Evolutionary conservation across 345 rosid species (phyloP).

Genomic region (Eucalyptus paniculata): DNA sequence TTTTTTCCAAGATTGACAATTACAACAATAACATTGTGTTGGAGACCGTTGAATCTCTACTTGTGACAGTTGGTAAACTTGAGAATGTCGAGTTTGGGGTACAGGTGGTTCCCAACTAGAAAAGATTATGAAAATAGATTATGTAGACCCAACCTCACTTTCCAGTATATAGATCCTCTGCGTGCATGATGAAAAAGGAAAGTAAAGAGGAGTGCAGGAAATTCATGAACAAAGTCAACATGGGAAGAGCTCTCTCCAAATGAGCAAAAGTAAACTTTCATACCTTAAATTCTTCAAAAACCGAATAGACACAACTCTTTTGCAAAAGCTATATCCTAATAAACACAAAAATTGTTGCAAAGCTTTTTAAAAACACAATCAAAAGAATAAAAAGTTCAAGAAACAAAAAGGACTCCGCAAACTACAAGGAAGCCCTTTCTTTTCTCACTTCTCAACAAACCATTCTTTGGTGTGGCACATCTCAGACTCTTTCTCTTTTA

Average conservation of each 20-base stretch:
- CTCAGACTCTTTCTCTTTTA: background rate
- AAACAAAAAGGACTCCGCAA: background rate
- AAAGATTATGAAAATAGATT: too few relatives aligned
- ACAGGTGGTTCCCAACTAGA: fast-evolving
- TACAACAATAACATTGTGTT: background rate
- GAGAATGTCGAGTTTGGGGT: too few relatives aligned
- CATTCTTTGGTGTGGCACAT: background rate
- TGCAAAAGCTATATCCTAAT: background rate
- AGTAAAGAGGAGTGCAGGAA: background rate
- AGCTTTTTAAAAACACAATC: background rate
- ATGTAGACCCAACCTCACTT: too few relatives aligned
- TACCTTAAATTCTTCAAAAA: background rate
- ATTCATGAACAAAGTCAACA: background rate
- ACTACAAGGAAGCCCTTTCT: constrained; percentile 8
- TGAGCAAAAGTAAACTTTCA: background rate
- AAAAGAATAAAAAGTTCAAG: background rate
- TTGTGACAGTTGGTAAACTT: background rate
- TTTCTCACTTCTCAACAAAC: constrained; percentile 5
- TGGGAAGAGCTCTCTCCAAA: background rate
- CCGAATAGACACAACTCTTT: background rate
- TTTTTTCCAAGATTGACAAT: background rate
- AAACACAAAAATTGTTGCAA: background rate
- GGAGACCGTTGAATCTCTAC: background rate
- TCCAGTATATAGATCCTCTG: fast-evolving
- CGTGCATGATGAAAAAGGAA: too few relatives aligned